Conservation (phyloP, 1,284 basidiomycete species). For the Fomitiporia mediterranea region DNA sequence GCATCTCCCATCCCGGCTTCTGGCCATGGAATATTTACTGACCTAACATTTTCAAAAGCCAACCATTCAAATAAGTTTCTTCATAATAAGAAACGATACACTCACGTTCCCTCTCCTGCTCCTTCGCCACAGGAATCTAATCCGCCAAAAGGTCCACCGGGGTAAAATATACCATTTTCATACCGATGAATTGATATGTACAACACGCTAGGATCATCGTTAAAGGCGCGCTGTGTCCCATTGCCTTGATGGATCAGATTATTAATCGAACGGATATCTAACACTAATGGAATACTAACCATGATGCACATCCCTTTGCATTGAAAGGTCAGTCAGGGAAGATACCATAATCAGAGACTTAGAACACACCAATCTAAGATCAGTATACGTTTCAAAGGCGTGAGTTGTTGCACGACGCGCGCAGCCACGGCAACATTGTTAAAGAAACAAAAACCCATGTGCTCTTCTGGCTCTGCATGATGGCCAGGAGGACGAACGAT, state of each 20-base stretch:
- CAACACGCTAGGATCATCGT: constrained; percentile 86
- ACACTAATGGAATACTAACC: constrained; percentile 43
- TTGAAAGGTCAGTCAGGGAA: constrained; percentile 18
- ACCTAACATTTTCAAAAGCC: constrained; percentile 40
- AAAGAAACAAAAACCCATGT: constrained; percentile 99
- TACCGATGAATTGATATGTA: constrained; percentile 97
- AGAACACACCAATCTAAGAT: constrained; percentile 89
- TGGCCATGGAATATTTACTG: constrained; percentile 97
- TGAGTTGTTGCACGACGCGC: constrained; percentile 69
- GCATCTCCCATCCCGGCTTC: constrained; percentile 85
- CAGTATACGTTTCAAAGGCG: constrained; percentile 72
- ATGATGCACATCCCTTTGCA: constrained; percentile 91
- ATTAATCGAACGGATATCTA: constrained; percentile 16
- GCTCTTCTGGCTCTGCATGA: constrained; percentile 95
- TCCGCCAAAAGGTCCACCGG: constrained; percentile 85
- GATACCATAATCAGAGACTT: constrained; percentile 28
- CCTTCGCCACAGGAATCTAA: constrained; percentile 85
- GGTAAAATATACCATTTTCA: constrained; percentile 89
- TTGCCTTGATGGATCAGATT: constrained; percentile 58
- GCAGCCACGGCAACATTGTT: constrained; percentile 97
- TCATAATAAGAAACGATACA: not conserved
- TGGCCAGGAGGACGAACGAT: constrained; percentile 97
- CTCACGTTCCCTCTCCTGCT: constrained; percentile 78
- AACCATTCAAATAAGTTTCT: not conserved
- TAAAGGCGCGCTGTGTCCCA: constrained; percentile 94